Conservation (phyloP, 768 basidiomycete genomes). For the Tylopilus sp. region DNA sequence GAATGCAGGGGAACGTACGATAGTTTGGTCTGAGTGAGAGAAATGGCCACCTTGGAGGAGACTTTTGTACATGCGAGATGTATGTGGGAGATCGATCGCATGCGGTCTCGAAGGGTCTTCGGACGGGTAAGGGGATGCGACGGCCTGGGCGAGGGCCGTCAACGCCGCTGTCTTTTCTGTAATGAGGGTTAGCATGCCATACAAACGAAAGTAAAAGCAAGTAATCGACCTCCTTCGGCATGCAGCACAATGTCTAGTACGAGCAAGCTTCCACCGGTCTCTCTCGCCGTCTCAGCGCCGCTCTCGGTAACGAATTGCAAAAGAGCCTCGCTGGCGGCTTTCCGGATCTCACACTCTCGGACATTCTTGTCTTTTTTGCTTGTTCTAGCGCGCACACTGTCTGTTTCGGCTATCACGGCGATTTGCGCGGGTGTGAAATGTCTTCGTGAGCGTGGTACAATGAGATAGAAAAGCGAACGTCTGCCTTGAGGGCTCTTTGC, state of each 20-base stretch:
- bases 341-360: constrained; percentile 67
- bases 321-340: constrained; percentile 69
- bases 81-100: constrained; percentile 77
- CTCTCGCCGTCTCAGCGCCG: constrained; percentile 59
- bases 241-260: constrained; percentile 81
- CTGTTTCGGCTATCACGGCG: constrained; percentile 67
- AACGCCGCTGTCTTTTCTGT: constrained; percentile 70
- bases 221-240: constrained; percentile 69
- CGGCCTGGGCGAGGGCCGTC: constrained; percentile 54
- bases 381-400: constrained; percentile 60
- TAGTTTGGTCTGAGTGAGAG: constrained; percentile 52
- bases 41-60: constrained; percentile 91
- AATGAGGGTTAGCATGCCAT: background rate
- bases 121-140: constrained; percentile 56
- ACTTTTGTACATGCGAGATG: constrained; percentile 82
- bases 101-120: constrained; percentile 50
- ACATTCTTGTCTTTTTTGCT: constrained; percentile 76
- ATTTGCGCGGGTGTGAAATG: constrained; percentile 88
- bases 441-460: constrained; percentile 77
- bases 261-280: constrained; percentile 77
- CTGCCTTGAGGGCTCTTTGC: constrained; percentile 70
- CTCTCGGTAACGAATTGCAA: constrained; percentile 65
- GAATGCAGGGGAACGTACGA: constrained; percentile 54
- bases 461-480: constrained; percentile 75
- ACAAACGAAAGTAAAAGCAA: background rate